Conservation (phyloP, 2,329 filamentous ascomycete genomes). For the Penicillium sp. region DNA sequence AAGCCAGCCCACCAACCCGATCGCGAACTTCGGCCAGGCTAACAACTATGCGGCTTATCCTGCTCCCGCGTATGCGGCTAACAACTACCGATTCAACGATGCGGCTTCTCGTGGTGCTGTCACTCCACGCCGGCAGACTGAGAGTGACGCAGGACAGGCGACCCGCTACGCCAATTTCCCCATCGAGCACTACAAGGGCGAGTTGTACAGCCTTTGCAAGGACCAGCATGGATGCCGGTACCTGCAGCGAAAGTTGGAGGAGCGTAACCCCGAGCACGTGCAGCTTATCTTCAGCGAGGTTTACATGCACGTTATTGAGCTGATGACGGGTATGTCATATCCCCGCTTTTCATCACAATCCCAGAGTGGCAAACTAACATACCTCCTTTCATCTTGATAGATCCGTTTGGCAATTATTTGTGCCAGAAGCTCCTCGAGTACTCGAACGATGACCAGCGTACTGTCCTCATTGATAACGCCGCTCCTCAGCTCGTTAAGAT, state of each 20-base stretch:
- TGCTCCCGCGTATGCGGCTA: neutral
- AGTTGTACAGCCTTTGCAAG: slow-evolving; percentile 90
- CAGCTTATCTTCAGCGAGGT: slow-evolving; percentile 95
- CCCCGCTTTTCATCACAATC: neutral
- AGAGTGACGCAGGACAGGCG: slow-evolving; percentile 58
- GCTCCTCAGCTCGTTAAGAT: slow-evolving; percentile 86
- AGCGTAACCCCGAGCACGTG: slow-evolving; percentile 77
- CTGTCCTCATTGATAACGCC: slow-evolving; percentile 86
- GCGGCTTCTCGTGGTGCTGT: slow-evolving; percentile 75
- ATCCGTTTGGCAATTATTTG: slow-evolving; percentile 98
- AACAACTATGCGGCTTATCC: slow-evolving; percentile 48
- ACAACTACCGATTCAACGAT: slow-evolving; percentile 63
- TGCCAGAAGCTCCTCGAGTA: slow-evolving; percentile 98
- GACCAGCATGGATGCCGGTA: slow-evolving; percentile 98
- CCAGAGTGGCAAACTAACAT: slow-evolving; percentile 24
- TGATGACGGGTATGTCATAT: slow-evolving; percentile 73
- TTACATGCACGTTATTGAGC: slow-evolving; percentile 87
- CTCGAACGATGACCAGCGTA: slow-evolving; percentile 93
- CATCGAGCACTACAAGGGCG: slow-evolving; percentile 76
- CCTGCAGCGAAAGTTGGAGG: slow-evolving; percentile 95
- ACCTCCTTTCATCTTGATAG: slow-evolving; percentile 40
- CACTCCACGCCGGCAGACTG: slow-evolving; percentile 58
- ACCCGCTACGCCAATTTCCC: slow-evolving; percentile 82
- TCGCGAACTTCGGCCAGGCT: slow-evolving; percentile 54
- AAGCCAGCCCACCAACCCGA: slow-evolving; percentile 38